These are phyloP conservation scores for Acorus gramineus DNA, from an alignment of 106 monocot species.

Conservation along the genomic window DNA sequence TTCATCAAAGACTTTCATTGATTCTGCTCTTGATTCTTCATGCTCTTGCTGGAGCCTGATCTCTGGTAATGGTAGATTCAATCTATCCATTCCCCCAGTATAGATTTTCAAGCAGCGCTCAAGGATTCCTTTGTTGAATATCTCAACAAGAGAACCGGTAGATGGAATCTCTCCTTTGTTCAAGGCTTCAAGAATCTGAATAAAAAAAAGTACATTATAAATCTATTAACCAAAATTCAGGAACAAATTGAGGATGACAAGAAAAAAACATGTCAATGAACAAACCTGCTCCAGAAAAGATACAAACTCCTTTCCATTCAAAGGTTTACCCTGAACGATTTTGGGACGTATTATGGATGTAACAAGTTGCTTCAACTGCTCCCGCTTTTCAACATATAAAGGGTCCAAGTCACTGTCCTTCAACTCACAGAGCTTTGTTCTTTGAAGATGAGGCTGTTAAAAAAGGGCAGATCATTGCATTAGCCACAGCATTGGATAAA, in stretches of 20 bases:
- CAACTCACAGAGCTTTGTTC: slow-evolving; percentile 94
- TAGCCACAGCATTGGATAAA: too few species aligned
- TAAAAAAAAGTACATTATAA: background rate
- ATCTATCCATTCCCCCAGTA: slow-evolving; percentile 41
- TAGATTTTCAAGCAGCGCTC: slow-evolving; percentile 83
- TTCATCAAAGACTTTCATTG: slow-evolving; percentile 56
- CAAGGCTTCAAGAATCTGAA: slow-evolving; percentile 92
- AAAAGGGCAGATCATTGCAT: background rate
- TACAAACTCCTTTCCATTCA: slow-evolving; percentile 85
- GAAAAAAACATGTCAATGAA: background rate
- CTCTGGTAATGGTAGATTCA: slow-evolving; percentile 54
- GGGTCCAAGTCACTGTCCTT: slow-evolving; percentile 77
- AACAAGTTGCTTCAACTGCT: slow-evolving; percentile 75
- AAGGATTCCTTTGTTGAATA: slow-evolving; percentile 88
- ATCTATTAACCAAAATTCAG: background rate
- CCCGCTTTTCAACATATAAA: slow-evolving; percentile 66
- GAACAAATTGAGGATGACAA: background rate
- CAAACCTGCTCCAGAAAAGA: slow-evolving; percentile 81
- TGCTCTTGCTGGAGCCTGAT: slow-evolving; percentile 39
- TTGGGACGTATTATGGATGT: slow-evolving; percentile 67
- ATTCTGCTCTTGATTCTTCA: slow-evolving; percentile 35
- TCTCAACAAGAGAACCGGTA: slow-evolving; percentile 93
- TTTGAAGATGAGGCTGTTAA: slow-evolving; percentile 94
- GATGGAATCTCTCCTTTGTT: slow-evolving; percentile 98
- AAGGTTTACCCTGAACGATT: slow-evolving; percentile 74